These are phyloP conservation scores for Scutellaria galericulata DNA, from an alignment of 257 asterid species.

Conservation along the genomic window DNA sequence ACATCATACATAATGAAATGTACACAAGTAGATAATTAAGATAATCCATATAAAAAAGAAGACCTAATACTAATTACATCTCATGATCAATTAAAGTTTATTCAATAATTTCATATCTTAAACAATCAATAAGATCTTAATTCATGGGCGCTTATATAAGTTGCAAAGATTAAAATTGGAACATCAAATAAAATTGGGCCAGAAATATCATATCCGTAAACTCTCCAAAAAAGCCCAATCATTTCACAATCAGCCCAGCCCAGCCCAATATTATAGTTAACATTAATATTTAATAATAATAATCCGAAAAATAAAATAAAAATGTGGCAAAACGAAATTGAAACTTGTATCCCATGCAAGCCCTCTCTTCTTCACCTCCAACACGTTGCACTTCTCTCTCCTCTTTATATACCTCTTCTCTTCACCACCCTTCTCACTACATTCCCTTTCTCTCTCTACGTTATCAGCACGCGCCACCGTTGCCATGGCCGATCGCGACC, in stretches of 20 bases:
- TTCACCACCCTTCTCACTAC: not conserved
- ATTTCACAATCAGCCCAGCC: not conserved
- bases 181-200: not conserved
- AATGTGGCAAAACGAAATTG: constrained; percentile 44
- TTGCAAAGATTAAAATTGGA: not conserved
- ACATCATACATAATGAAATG: no score
- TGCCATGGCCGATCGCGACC: constrained; percentile 59
- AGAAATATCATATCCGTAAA: not conserved
- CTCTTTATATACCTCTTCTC: constrained; percentile 38
- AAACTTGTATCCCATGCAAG: constrained; percentile 76
- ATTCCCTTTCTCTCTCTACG: not conserved
- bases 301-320: not conserved
- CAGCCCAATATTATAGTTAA: not conserved
- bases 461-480: not conserved
- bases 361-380: constrained; percentile 43
- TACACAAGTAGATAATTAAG: no score
- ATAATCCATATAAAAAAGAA: no score
- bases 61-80: no score
- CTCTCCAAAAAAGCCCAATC: not conserved
- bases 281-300: no score
- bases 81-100: no score
- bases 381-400: constrained; percentile 61
- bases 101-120: no score
- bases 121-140: no score
- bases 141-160: no score